phyloP scores from a whole-genome alignment of 495 filamentous ascomycete species.

The Xylaria sp. region DNA sequence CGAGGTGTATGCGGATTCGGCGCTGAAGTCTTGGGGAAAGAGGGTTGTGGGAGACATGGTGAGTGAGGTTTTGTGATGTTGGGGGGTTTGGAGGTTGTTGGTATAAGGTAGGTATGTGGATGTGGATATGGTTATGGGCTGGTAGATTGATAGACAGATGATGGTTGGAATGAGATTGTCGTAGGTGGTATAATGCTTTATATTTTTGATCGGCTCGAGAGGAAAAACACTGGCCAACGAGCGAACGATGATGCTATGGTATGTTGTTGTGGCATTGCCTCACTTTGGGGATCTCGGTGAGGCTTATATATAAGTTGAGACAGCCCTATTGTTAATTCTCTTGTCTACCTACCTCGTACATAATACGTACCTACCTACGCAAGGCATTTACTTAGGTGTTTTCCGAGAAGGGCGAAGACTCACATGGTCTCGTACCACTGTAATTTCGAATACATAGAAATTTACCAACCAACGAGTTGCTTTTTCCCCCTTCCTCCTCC shows the following conservation, averaged over 20 bases:
- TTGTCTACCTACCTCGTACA: neutral
- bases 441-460: neutral
- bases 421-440: too few relatives aligned
- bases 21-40: neutral
- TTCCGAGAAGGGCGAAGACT: too few relatives aligned
- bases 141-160: neutral
- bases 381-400: too few relatives aligned
- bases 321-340: neutral
- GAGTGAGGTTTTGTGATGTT: neutral
- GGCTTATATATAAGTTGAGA: conserved; percentile 11
- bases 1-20: conserved; percentile 1
- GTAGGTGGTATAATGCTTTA: too few relatives aligned
- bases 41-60: conserved; percentile 20
- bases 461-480: conserved; percentile 11
- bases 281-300: neutral
- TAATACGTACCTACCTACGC: too few relatives aligned
- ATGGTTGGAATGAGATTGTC: too few relatives aligned
- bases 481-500: neutral
- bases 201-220: neutral
- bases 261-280: neutral
- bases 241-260: neutral
- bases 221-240: neutral
- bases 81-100: neutral
- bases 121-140: neutral
- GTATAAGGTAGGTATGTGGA: neutral